Conservation (phyloP, 305 asterid genomes). For the Rubia balearica region DNA sequence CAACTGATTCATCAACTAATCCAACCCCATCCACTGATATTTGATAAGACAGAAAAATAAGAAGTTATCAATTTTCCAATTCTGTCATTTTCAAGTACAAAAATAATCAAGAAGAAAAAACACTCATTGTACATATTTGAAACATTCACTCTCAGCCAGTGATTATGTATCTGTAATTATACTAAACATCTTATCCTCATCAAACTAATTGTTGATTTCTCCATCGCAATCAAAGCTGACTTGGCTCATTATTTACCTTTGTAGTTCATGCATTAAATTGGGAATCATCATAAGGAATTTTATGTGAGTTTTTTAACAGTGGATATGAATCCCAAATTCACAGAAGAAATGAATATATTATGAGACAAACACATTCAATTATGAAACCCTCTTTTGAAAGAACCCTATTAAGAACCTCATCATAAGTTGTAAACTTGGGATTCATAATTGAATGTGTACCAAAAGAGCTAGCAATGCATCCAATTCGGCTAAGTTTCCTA, state of each 20-base stretch:
- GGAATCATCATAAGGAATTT: too few relatives aligned
- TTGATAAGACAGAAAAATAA: constrained; percentile 31
- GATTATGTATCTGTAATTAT: too few relatives aligned
- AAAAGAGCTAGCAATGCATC: neutral
- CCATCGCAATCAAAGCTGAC: too few relatives aligned
- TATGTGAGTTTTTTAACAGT: too few relatives aligned
- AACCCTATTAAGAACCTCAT: too few relatives aligned
- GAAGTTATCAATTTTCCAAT: constrained; percentile 9
- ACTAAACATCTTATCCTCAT: too few relatives aligned
- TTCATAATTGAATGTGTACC: neutral
- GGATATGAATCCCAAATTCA: neutral
- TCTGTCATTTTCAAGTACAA: neutral
- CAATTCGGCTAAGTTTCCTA: neutral
- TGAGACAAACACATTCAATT: neutral
- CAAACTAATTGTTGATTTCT: too few relatives aligned
- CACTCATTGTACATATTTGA: neutral
- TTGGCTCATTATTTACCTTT: too few relatives aligned
- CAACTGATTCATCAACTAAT: constrained; percentile 98
- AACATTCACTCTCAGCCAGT: too few relatives aligned
- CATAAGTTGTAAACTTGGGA: neutral
- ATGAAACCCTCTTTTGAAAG: neutral
- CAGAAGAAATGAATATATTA: neutral
- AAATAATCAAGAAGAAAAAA: constrained; percentile 11
- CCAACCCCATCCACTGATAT: constrained; percentile 90
- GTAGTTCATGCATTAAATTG: too few relatives aligned